These are phyloP conservation scores for Ophiostoma tasmaniense DNA, from an alignment of 2,329 filamentous ascomycete species.

Conservation along the genomic window DNA sequence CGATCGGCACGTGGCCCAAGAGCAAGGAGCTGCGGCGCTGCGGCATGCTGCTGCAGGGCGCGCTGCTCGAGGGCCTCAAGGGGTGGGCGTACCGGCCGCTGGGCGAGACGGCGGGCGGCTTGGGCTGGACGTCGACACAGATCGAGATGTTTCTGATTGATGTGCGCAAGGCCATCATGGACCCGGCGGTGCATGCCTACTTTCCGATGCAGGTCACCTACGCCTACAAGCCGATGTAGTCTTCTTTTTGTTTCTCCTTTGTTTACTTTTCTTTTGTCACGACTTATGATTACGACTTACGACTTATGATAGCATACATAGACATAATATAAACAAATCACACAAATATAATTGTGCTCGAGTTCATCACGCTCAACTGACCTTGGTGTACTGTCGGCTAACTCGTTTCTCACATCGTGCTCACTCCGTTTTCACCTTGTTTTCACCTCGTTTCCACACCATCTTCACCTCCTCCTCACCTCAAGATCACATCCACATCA, in stretches of 20 bases:
- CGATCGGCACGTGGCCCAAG: conserved; percentile 41
- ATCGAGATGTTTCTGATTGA: conserved; percentile 32
- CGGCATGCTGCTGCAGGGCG: conserved; percentile 38
- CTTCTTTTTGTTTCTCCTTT: too few species aligned
- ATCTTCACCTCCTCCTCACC: not conserved
- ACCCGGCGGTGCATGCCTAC: conserved; percentile 26
- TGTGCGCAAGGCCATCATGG: conserved; percentile 28
- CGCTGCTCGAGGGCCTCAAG: conserved; percentile 29
- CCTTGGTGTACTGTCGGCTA: not conserved
- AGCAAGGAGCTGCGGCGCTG: conserved; percentile 35
- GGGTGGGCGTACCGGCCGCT: conserved; percentile 27
- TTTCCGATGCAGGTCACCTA: conserved; percentile 27
- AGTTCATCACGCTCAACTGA: not conserved
- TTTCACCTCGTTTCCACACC: not conserved
- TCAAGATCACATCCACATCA: not conserved
- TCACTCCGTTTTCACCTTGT: not conserved
- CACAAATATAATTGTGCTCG: too few species aligned
- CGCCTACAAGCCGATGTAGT: conserved; percentile 26
- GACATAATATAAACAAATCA: not conserved
- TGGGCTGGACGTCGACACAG: conserved; percentile 29
- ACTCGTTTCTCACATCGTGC: not conserved
- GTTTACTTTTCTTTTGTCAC: not conserved
- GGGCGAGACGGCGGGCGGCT: conserved; percentile 22
- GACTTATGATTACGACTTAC: conserved; percentile 4
- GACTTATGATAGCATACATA: not conserved